Conservation (phyloP, 495 filamentous ascomycete genomes). For the Paragyromitra xinjiangensis region DNA sequence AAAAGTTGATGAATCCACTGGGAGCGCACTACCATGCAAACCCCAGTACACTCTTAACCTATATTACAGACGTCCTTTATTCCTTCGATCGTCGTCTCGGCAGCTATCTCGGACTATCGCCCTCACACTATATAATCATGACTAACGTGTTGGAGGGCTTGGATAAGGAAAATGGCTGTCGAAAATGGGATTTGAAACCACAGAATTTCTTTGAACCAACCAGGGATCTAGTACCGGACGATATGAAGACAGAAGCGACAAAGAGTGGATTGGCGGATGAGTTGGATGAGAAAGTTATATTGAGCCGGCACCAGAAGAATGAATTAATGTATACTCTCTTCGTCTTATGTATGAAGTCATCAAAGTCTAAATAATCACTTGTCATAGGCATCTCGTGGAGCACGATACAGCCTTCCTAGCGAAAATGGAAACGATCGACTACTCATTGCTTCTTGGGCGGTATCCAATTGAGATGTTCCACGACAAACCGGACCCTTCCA, state of each 20-base stretch:
- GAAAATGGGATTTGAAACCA: conserved; percentile 55
- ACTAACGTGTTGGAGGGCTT: conserved; percentile 47
- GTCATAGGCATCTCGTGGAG: conserved; percentile 50
- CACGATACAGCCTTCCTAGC: conserved; percentile 52
- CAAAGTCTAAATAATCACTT: conserved; percentile 1
- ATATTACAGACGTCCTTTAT: conserved; percentile 51
- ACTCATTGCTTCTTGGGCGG: conserved; percentile 54
- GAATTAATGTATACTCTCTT: conserved; percentile 42
- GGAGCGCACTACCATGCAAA: conserved; percentile 39
- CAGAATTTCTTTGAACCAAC: conserved; percentile 56
- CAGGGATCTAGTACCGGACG: conserved; percentile 52
- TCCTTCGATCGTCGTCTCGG: conserved; percentile 54
- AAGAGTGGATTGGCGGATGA: conserved; percentile 56
- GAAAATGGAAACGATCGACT: conserved; percentile 57
- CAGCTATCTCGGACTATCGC: conserved; percentile 49
- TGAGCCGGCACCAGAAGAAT: conserved; percentile 45
- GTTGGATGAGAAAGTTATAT: conserved; percentile 53
- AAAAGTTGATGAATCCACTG: conserved; percentile 43
- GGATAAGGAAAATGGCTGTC: conserved; percentile 49
- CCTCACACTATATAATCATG: conserved; percentile 57
- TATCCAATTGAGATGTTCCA: conserved; percentile 56
- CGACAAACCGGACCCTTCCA: conserved; percentile 37
- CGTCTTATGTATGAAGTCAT: conserved; percentile 17
- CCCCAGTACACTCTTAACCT: conserved; percentile 44
- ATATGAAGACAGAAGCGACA: conserved; percentile 46